Conservation (phyloP, 78 protist genomes). For the slime mould (Dictyostelium discoideum) region dicty_2.7 NC_007090.3:4955501-4956000, state of each 20-base stretch:
- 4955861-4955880: background rate
- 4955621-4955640: background rate
- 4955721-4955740: background rate
- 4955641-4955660: background rate
- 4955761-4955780: background rate
- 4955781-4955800: background rate
- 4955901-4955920: background rate
- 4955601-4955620: background rate
- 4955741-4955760: background rate
- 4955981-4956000: background rate
- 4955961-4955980: background rate
- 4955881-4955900: no score
- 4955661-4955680: constrained; percentile 3
- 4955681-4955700: constrained; percentile 1
- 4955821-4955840: background rate
- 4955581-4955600: background rate
- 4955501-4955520: background rate
- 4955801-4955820: background rate
- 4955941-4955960: no score
- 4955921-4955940: background rate
- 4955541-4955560: background rate
- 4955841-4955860: background rate
- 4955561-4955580: background rate
- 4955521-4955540: background rate
- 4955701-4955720: background rate